These are phyloP conservation scores for Hymenoscyphus infarciens DNA, from an alignment of 2,329 filamentous ascomycete genomes.

Conservation along the genomic window DNA sequence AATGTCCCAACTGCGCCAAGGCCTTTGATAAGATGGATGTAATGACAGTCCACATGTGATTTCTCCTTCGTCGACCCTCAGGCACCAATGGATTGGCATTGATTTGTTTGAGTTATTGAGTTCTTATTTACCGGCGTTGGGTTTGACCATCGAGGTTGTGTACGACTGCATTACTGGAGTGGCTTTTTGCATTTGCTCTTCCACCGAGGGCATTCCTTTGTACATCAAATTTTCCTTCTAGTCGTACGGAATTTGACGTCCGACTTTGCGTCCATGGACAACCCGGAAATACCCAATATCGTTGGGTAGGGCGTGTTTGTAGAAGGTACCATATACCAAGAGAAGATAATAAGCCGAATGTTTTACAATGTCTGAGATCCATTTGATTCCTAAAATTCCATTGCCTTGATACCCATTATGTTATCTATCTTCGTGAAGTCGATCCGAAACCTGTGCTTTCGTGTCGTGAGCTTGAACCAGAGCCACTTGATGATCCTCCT, in stretches of 20 bases:
- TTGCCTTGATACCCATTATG: constrained; percentile 1
- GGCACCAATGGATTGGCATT: neutral
- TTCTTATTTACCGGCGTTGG: constrained; percentile 17
- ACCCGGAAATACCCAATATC: constrained; percentile 10
- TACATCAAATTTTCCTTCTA: constrained; percentile 26
- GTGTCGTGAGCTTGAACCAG: constrained; percentile 39
- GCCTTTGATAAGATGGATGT: constrained; percentile 89
- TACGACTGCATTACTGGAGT: constrained; percentile 33
- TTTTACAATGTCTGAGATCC: neutral
- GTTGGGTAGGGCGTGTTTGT: constrained; percentile 22
- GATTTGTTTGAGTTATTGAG: constrained; percentile 17
- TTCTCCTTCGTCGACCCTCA: constrained; percentile 3
- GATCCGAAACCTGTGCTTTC: constrained; percentile 72
- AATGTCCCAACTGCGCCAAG: constrained; percentile 91
- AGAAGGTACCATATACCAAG: constrained; percentile 18
- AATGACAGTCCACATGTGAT: constrained; percentile 64
- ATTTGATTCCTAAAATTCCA: neutral
- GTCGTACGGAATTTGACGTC: constrained; percentile 7
- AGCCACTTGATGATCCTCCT: constrained; percentile 18
- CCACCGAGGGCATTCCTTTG: constrained; percentile 24
- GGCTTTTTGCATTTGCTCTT: constrained; percentile 18
- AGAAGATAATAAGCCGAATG: constrained; percentile 2
- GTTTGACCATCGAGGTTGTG: constrained; percentile 23
- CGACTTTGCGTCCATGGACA: constrained; percentile 4
- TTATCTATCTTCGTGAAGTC: constrained; percentile 53